Base-by-base conservation (phyloP, 2,329 filamentous ascomycete genomes). In the Chaetomium olivaceum region DNA sequence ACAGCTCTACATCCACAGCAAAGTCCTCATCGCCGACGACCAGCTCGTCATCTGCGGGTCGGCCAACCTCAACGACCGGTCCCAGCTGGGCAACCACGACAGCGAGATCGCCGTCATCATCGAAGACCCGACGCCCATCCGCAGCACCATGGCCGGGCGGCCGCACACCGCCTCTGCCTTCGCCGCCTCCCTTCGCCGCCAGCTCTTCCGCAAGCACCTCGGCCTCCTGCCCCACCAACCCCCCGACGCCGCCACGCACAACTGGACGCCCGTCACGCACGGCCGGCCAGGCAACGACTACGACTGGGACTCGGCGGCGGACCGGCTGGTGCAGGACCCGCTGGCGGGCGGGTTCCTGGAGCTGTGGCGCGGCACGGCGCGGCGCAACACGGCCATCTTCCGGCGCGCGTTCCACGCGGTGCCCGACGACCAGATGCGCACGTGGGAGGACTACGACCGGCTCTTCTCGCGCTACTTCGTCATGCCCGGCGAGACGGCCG, bases 201-300 rank as follows among this genome's bases (percentile, higher is more conserved):
- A 93, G 75, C 86, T 97, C 68, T 97, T 92, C 87, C 88, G 93
- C 71, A 96, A 97, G 80, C 94, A 97, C 75, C 85, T 97, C 1
- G 94, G 94, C 52, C 83, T 97, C 9, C 82, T 97, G 11, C 89
- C 89, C 0, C 83, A 91, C 9, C 92, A 97, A 76, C 80, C 82
- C 39, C 87, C 89, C 72, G 90, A 89, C 66, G 80, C 77, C 3
- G 83, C 89, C 5, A 85, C 91, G 71, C 82, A 85, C 62, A 97
- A 97, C 78, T 93, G 92, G 71, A 87, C 89, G 61, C 91, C 92
- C 0, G 87, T 93, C 1, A 84, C 85, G 64, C 84, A 86, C 59
- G 86, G 85, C 55, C 84, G 85, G 55, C 84, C 65, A 11, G 66
- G 86, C 59, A 97, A 97, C 77, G 79, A 86, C 43, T 90, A 91